Conservation (phyloP, 805 yeast genomes). For the Scheffersomyces amazonensis region DNA sequence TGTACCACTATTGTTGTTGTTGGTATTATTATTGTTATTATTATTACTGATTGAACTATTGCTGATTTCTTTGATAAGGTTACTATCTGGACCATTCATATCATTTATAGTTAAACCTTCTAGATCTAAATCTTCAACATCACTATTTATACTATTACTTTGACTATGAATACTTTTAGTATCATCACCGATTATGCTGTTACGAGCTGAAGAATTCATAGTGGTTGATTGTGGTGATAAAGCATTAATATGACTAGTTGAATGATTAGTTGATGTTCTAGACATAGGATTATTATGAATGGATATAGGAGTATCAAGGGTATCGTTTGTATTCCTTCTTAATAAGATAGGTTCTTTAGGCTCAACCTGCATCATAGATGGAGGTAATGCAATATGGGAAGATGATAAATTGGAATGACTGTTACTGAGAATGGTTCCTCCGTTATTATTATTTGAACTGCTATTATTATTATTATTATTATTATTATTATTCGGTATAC, state of each 20-base stretch:
- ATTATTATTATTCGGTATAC: constrained; percentile 4
- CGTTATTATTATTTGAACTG: constrained; percentile 1
- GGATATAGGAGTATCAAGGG: constrained; percentile 6
- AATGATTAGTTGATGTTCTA: constrained; percentile 24
- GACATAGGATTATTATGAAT: constrained; percentile 3
- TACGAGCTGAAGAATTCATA: constrained; percentile 1
- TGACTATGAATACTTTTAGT: constrained; percentile 8
- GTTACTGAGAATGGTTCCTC: constrained; percentile 6
- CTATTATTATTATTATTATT: constrained; percentile 3
- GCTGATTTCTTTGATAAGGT: background rate
- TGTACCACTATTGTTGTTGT: background rate
- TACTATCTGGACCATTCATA: background rate
- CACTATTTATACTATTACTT: background rate
- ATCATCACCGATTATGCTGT: constrained; percentile 5
- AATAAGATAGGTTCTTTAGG: constrained; percentile 75
- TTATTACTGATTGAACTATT: constrained; percentile 1
- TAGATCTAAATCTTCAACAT: background rate
- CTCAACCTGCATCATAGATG: constrained; percentile 65
- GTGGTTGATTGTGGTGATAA: constrained; percentile 14
- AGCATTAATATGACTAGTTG: constrained; percentile 13
- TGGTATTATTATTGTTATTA: no score
- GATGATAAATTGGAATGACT: constrained; percentile 5
- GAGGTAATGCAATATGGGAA: constrained; percentile 43
- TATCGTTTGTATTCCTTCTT: constrained; percentile 47
- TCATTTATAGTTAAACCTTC: constrained; percentile 7